These are phyloP conservation scores for Grigorovia jiainica DNA, from an alignment of 805 yeast species.

Conservation along the genomic window DNA sequence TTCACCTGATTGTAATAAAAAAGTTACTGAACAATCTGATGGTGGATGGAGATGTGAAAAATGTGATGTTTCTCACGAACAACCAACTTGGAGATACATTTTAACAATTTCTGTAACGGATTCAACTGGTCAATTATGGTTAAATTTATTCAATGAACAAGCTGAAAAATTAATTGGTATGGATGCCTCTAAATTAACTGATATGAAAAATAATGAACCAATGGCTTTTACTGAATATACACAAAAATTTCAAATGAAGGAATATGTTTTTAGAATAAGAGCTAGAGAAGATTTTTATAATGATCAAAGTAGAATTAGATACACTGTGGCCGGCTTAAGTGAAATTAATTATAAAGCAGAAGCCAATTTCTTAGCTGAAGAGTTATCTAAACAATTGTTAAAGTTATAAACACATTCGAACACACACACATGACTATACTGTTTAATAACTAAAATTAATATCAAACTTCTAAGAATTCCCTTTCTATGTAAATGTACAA, in stretches of 20 bases:
- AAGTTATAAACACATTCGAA: too few species aligned
- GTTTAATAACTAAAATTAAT: too few species aligned
- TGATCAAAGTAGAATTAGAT: constrained; percentile 67
- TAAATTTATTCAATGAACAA: constrained; percentile 77
- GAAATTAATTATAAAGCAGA: constrained; percentile 50
- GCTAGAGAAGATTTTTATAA: constrained; percentile 81
- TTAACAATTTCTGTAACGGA: constrained; percentile 72
- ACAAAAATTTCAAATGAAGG: constrained; percentile 49
- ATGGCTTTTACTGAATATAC: constrained; percentile 38
- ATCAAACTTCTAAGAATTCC: too few species aligned
- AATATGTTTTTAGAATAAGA: constrained; percentile 64
- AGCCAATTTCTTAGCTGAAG: constrained; percentile 43
- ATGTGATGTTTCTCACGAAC: constrained; percentile 60
- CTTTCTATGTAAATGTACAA: not conserved
- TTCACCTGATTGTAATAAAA: constrained; percentile 68
- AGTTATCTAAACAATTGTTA: constrained; percentile 17
- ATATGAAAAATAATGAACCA: constrained; percentile 38
- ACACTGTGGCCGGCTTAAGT: constrained; percentile 48
- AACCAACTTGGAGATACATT: constrained; percentile 74
- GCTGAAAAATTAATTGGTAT: constrained; percentile 61
- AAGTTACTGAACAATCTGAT: constrained; percentile 63
- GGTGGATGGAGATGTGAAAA: constrained; percentile 91
- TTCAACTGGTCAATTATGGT: constrained; percentile 74
- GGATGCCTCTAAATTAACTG: constrained; percentile 48
- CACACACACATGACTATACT: too few species aligned